Base-by-base conservation (phyloP, 2,329 filamentous ascomycete genomes). In the Alternaria infectoria region DNA sequence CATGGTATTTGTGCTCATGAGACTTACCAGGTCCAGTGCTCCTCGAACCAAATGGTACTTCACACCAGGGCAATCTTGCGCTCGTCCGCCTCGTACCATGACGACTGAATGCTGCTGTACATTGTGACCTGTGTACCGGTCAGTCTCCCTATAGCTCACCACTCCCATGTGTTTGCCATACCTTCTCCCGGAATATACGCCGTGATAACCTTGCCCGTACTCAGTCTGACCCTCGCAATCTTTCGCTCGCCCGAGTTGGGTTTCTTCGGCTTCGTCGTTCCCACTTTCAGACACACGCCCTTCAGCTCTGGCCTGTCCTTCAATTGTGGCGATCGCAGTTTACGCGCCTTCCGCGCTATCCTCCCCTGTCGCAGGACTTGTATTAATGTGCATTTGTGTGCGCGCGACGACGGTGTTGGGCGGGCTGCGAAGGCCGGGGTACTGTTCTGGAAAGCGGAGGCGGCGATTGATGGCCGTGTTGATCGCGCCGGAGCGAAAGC, bases 31-130 rank as follows among this genome's bases (percentile, higher is more conserved):
- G 87, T 99, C 96, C 82, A 97, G 84, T 19, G 94, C 93, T 30
- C 96, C 96, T 78, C 96, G 86, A 45, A 99, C 92, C 75, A 97
- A 84, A 81, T 96, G 93, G 80, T 99, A 99, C 78, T 94, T 90
- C 82, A 99, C 96, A 90, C 96, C 96, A 65, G 96, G 96, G 84
- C 96, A 99, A 89, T 99, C 96, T 87, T 98, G 96, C 69, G 89
- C 90, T 79, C 96, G 87, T 3, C 96, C 96, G 62, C 96, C 96
- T 70, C 96, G 87, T n/a, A 99, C 94, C 70, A 98, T 85, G 59
- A 99, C 96, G 50, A 99, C 96, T 74, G 92, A 96, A 85, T 99
- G 96, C 86, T 98, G 96, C 86, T 98, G 95, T 70, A 98, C 94
- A 81, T 98, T 99, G 83, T 99, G 96, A 52, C 96, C 87, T 89